These are phyloP conservation scores for Dothistroma septosporum DNA, from an alignment of 2,329 filamentous ascomycete genomes.

Conservation along the genomic window DNA sequence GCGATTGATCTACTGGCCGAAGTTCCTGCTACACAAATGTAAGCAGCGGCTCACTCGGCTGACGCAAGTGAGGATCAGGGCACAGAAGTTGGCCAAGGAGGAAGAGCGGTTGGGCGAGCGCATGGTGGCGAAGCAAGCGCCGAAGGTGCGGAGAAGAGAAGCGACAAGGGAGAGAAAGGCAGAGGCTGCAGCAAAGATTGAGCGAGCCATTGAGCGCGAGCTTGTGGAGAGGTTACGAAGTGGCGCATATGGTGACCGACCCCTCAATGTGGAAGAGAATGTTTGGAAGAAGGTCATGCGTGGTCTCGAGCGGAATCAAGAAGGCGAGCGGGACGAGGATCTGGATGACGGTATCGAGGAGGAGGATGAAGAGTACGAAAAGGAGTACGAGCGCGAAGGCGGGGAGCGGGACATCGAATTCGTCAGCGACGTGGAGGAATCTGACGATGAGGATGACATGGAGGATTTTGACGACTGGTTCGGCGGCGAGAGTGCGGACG, in stretches of 20 bases:
- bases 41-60: slow-evolving; percentile 91
- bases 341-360: slow-evolving; percentile 81
- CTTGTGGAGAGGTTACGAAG: slow-evolving; percentile 85
- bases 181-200: slow-evolving; percentile 72
- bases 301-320: slow-evolving; percentile 80
- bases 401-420: slow-evolving; percentile 80
- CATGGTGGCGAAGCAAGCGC: slow-evolving; percentile 81
- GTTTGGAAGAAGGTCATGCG: slow-evolving; percentile 97
- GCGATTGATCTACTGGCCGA: slow-evolving; percentile 86
- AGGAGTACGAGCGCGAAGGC: slow-evolving; percentile 59
- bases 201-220: slow-evolving; percentile 92
- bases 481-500: slow-evolving; percentile 60
- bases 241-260: slow-evolving; percentile 90
- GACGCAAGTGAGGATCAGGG: slow-evolving; percentile 81
- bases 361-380: slow-evolving; percentile 61
- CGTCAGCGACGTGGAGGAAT: slow-evolving; percentile 76
- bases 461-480: slow-evolving; percentile 96
- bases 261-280: slow-evolving; percentile 87
- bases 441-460: slow-evolving; percentile 69
- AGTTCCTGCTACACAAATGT: slow-evolving; percentile 89
- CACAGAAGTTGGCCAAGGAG: slow-evolving; percentile 76
- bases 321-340: slow-evolving; percentile 79
- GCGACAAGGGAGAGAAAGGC: slow-evolving; percentile 49
- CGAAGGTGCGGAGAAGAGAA: slow-evolving; percentile 66
- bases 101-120: slow-evolving; percentile 85